Conservation (phyloP, 2,329 filamentous ascomycete genomes). For the Blumeriella jaapii region DNA sequence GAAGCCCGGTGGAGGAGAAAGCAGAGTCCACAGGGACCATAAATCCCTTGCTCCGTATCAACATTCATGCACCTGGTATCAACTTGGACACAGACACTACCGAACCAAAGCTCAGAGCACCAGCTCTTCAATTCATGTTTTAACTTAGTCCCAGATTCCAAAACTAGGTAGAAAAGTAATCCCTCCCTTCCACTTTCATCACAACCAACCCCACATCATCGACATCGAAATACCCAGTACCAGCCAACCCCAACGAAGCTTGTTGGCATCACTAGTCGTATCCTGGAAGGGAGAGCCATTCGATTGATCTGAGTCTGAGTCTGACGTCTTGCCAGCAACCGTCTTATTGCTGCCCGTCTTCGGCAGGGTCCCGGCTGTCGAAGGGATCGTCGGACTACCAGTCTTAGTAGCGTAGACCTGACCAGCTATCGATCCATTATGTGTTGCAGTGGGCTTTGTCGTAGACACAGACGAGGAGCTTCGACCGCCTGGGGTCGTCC, state of each 20-base stretch:
- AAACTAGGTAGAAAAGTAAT: too few relatives aligned
- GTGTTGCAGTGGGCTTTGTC: constrained; percentile 7
- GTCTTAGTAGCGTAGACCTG: constrained; percentile 11
- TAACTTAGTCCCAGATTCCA: too few relatives aligned
- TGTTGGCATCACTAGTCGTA: constrained; percentile 9
- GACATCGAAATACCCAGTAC: constrained; percentile 6
- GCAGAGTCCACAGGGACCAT: too few relatives aligned
- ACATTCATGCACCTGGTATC: too few relatives aligned
- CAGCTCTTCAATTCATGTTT: too few relatives aligned
- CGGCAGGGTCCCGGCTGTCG: constrained; percentile 6
- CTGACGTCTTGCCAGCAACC: constrained; percentile 8
- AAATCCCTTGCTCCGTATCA: too few relatives aligned
- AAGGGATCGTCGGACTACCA: constrained; percentile 8
- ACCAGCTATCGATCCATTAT: constrained; percentile 4
- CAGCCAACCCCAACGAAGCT: constrained; percentile 3
- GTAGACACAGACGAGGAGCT: constrained; percentile 3
- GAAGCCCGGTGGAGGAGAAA: too few relatives aligned
- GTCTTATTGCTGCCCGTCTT: constrained; percentile 8
- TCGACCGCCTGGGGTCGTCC: constrained; percentile 5
- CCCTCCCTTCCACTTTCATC: too few relatives aligned
- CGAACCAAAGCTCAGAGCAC: too few relatives aligned
- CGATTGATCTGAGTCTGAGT: constrained; percentile 11
- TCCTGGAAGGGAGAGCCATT: constrained; percentile 24
- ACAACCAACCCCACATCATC: constrained; percentile 8
- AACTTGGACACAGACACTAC: too few relatives aligned